Evolutionary conservation across 1,284 basidiomycete species (phyloP), one percentile per base, ranked within the genome.

Genomic region (Papiliotrema fonsecae): DNA sequence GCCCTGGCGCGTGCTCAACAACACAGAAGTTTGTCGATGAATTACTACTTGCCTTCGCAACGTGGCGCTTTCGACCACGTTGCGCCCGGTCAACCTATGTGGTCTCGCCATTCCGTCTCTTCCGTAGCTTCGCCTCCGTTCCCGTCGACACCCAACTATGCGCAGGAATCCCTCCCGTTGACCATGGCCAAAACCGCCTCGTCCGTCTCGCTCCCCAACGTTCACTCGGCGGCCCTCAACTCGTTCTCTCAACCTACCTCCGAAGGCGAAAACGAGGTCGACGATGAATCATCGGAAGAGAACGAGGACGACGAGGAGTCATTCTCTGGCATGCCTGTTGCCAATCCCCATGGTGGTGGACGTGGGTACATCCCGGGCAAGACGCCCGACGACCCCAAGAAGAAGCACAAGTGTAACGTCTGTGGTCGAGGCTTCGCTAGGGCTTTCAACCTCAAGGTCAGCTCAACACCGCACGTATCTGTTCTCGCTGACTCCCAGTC

Each of bases 391-490:
- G 73, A 75, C 51, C 73, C 73, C 21, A 73, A 72, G 64, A 75
- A 75, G 61, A 62, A 64, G 39, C 74, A 75, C 62, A 72, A 72
- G 61, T 75, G 74, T 56, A 45, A 53, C 18, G 57, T 73, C 53
- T 75, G 74, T 48, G 70, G 70, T 41, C 67, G 74, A 42, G 72
- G 65, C 35, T 75, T 75, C 49, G 74, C 73, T 6, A 57, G 74
- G 38, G 71, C 72, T 26, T 75, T 72, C 65, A 75, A 75, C 55
- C 62, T 75, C 48, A 75, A 75, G 58, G 67, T 67, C n/a, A n/a
- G n/a, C n/a, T n/a, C n/a, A n/a, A n/a, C n/a, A n/a, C n/a, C n/a
- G n/a, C n/a, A n/a, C n/a, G n/a, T n/a, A n/a, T n/a, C n/a, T n/a
- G n/a, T n/a, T n/a, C n/a, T n/a, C 37, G 58, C 57, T 64, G 48